These are phyloP conservation scores for Carpediemonas membranifera DNA, from an alignment of 78 protist species.

Conservation along the genomic window DNA sequence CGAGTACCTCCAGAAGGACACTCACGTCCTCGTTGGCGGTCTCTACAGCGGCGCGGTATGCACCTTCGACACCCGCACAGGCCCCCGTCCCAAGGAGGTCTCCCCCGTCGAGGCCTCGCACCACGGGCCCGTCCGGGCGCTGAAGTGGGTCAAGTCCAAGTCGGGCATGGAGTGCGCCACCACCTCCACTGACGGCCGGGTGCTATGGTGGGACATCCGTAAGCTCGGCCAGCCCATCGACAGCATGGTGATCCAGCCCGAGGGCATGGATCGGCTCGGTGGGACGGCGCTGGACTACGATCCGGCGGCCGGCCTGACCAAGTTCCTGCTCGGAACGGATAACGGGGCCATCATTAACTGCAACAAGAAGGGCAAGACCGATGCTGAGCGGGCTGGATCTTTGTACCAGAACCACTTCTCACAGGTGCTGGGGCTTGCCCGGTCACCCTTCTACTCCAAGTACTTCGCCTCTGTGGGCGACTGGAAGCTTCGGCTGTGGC, in stretches of 20 bases:
- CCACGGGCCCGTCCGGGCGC: slow-evolving; percentile 52
- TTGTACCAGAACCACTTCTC: too few species aligned
- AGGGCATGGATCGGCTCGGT: background rate
- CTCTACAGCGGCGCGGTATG: slow-evolving; percentile 47
- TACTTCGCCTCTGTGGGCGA: slow-evolving; percentile 64
- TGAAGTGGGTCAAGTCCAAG: slow-evolving; percentile 32
- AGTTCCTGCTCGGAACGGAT: slow-evolving; percentile 67
- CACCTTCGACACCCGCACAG: background rate
- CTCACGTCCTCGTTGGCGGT: slow-evolving; percentile 54
- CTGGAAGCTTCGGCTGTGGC: too few species aligned
- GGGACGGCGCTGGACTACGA: background rate
- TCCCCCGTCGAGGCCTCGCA: slow-evolving; percentile 50
- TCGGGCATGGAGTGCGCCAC: slow-evolving; percentile 32
- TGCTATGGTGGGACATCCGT: slow-evolving; percentile 61
- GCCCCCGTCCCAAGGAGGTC: background rate
- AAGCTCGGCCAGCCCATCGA: slow-evolving; percentile 13
- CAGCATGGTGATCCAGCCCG: background rate
- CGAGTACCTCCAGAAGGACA: slow-evolving; percentile 58
- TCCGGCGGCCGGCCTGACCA: slow-evolving; percentile 37
- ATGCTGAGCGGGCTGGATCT: slow-evolving; percentile 37
- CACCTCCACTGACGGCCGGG: slow-evolving; percentile 48
- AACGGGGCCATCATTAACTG: slow-evolving; percentile 45
- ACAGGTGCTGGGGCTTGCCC: too few species aligned
- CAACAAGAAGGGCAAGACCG: slow-evolving; percentile 43
- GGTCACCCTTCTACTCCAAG: slow-evolving; percentile 47